phyloP scores from a whole-genome alignment of 345 rosid genomes.

The Mangifera indica region DNA sequence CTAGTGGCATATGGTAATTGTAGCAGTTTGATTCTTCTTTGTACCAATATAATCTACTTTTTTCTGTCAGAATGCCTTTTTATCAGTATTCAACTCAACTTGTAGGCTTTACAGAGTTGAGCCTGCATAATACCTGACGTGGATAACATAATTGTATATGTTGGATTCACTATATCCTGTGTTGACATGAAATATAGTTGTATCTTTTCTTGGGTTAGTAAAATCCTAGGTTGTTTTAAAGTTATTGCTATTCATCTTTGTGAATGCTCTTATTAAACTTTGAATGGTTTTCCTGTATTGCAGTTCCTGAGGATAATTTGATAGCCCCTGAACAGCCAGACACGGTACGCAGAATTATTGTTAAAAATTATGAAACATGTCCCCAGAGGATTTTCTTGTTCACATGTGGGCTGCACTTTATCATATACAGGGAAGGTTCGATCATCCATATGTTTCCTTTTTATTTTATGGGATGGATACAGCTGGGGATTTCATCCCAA shows the following conservation, averaged over 20 bases:
- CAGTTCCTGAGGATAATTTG: slow-evolving; percentile 89
- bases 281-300: slow-evolving; percentile 25
- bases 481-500: slow-evolving; percentile 90
- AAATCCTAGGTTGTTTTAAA: neutral
- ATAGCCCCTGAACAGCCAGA: slow-evolving; percentile 63
- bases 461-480: slow-evolving; percentile 79
- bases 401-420: neutral
- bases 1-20: slow-evolving; percentile 81
- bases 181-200: neutral
- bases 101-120: neutral
- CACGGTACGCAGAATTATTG: slow-evolving; percentile 40
- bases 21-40: neutral
- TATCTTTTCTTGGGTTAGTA: neutral
- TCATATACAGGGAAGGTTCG: slow-evolving; percentile 71
- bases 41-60: neutral
- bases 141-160: neutral
- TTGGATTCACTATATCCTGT: neutral
- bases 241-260: neutral
- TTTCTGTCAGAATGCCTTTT: neutral
- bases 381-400: neutral
- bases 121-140: neutral
- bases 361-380: slow-evolving; percentile 6
- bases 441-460: slow-evolving; percentile 82
- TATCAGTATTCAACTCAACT: neutral
- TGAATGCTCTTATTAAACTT: slow-evolving; percentile 9